A percentile compares a stretch with the other conserved stretches of the same genome.
Evolutionary conservation across 495 filamentous ascomycete genomes (phyloP).

Genomic region (Penicillium macrosclerotiorum): DNA sequence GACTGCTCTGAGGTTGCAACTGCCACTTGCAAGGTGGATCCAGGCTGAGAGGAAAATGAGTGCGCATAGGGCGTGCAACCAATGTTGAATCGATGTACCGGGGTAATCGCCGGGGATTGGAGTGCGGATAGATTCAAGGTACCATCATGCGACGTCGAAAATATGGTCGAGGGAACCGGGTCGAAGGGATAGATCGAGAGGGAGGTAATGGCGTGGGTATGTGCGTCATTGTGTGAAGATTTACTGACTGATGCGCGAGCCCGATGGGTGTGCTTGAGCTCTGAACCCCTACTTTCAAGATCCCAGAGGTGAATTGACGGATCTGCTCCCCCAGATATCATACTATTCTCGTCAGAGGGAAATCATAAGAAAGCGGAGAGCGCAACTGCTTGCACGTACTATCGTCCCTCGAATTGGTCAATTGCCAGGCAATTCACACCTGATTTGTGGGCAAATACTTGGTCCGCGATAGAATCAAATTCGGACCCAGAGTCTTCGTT

Average conservation of each 20-base stretch:
- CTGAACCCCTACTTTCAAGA: constrained; percentile 54
- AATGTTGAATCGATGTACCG: constrained; percentile 64
- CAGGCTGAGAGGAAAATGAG: constrained; percentile 67
- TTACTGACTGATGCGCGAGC: constrained; percentile 47
- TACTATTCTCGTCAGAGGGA: constrained; percentile 41
- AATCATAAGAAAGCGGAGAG: background rate
- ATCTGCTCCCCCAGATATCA: constrained; percentile 81
- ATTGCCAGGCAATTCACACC: constrained; percentile 75
- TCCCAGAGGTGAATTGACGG: constrained; percentile 81
- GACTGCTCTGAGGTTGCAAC: constrained; percentile 78
- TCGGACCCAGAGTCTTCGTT: too few species aligned
- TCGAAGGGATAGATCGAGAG: constrained; percentile 87
- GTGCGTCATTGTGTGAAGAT: constrained; percentile 46
- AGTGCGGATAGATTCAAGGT: constrained; percentile 78
- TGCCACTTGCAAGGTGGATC: constrained; percentile 71
- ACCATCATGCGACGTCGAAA: constrained; percentile 81
- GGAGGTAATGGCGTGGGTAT: constrained; percentile 79
- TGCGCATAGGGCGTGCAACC: constrained; percentile 72
- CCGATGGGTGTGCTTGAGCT: constrained; percentile 46
- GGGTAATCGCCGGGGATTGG: constrained; percentile 46
- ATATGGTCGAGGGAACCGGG: constrained; percentile 65
- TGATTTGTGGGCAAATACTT: constrained; percentile 63
- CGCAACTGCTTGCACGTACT: constrained; percentile 47
- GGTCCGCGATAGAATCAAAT: constrained; percentile 24
- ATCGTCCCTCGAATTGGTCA: constrained; percentile 73